Conservation (phyloP, 805 yeast species). For the Ogataea pignaliae region DNA sequence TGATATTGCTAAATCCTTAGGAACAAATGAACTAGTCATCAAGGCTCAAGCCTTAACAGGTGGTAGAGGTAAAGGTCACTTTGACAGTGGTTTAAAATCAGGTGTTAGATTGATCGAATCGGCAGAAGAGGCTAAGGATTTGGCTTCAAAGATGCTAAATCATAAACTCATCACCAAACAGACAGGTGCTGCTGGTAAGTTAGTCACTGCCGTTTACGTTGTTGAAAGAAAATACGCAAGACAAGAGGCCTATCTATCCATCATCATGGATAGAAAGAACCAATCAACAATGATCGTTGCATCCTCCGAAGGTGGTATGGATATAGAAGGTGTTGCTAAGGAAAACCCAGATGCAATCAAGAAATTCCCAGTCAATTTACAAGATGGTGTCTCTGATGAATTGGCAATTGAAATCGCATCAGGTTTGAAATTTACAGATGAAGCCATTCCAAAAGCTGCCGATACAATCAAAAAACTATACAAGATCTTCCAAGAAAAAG, state of each 20-base stretch:
- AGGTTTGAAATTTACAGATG: conserved; percentile 73
- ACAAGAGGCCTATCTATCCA: conserved; percentile 94
- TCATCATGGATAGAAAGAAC: conserved; percentile 87
- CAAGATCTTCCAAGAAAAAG: conserved; percentile 84
- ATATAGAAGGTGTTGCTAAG: conserved; percentile 97
- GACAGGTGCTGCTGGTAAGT: conserved; percentile 96
- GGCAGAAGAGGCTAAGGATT: conserved; percentile 80
- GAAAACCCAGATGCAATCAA: conserved; percentile 88
- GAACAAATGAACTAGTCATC: conserved; percentile 79
- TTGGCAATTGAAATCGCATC: conserved; percentile 74
- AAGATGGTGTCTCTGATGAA: conserved; percentile 73
- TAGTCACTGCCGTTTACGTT: conserved; percentile 92
- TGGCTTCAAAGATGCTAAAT: conserved; percentile 84
- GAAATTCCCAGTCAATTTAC: conserved; percentile 74
- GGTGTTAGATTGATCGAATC: conserved; percentile 90
- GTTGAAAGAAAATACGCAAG: conserved; percentile 92
- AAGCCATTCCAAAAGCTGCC: conserved; percentile 82
- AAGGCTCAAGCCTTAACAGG: conserved; percentile 99
- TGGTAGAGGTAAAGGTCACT: conserved; percentile 99
- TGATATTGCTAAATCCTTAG: conserved; percentile 71
- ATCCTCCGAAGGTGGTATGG: conserved; percentile 99
- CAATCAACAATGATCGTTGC: conserved; percentile 93
- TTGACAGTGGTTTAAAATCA: conserved; percentile 91
- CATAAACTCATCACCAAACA: conserved; percentile 96
- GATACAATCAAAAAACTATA: conserved; percentile 80